Evolutionary conservation across 176 grass and related monocot genomes (phyloP).

Genomic region (Leersia perrieri): DNA sequence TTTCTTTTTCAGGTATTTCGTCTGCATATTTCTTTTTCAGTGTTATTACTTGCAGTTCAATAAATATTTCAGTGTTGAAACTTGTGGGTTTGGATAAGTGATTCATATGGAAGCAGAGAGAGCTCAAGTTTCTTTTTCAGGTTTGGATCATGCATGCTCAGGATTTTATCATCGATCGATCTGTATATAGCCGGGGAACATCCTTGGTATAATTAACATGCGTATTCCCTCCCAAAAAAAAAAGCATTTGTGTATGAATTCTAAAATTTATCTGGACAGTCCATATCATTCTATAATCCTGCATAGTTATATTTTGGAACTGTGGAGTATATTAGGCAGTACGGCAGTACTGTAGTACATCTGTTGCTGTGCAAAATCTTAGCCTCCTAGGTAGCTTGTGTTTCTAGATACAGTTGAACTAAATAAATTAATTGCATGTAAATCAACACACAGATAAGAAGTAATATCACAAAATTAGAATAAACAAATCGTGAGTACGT

Average conservation of each 20-base stretch:
- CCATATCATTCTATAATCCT: no score
- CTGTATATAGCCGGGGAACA: no score
- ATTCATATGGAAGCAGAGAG: background rate
- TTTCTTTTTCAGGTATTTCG: background rate
- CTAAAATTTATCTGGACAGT: no score
- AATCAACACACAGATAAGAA: background rate
- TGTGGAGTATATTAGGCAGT: no score
- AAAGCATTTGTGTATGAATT: no score
- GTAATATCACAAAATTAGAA: background rate
- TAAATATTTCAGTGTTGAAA: background rate
- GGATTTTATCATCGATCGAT: background rate
- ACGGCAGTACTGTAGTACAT: background rate
- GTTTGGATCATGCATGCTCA: background rate
- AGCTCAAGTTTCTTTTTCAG: background rate
- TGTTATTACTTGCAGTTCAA: background rate
- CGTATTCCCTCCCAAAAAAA: no score
- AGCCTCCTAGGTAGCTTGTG: background rate
- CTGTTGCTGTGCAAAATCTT: background rate
- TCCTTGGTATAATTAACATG: no score
- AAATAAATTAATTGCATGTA: background rate
- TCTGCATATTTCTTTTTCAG: no score
- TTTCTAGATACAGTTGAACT: background rate
- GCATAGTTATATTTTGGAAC: no score
- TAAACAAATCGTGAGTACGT: background rate
- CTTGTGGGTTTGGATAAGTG: no score